These are phyloP conservation scores for Ajuga chamaepitys DNA, from an alignment of 257 asterid genomes.

Conservation along the genomic window DNA sequence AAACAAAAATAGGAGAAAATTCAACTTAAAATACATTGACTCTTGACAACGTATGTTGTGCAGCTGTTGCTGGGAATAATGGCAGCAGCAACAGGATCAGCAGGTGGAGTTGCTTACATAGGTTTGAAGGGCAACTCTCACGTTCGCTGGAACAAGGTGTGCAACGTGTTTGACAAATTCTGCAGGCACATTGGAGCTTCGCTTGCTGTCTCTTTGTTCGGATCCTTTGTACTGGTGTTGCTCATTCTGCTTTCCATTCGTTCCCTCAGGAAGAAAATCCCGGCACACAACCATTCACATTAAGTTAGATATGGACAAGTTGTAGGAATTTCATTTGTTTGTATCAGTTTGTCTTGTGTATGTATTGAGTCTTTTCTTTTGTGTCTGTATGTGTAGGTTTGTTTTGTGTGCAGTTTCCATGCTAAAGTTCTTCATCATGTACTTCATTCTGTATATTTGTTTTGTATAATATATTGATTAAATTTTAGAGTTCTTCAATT, in stretches of 20 bases:
- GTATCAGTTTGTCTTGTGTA: background rate
- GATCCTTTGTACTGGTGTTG: constrained; percentile 37
- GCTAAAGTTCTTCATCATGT: background rate
- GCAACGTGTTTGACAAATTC: constrained; percentile 37
- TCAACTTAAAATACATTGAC: too few species aligned
- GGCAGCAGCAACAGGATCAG: constrained; percentile 75
- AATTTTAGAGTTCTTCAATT: background rate
- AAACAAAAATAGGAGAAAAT: background rate
- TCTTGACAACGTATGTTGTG: constrained; percentile 4
- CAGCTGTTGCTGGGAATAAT: constrained; percentile 72
- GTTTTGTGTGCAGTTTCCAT: constrained; percentile 18
- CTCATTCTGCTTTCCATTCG: constrained; percentile 49
- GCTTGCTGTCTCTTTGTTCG: constrained; percentile 42
- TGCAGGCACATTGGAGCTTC: constrained; percentile 70
- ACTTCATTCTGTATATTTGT: constrained; percentile 8
- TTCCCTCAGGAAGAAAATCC: constrained; percentile 61
- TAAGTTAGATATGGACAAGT: background rate
- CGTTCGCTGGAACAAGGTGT: constrained; percentile 47
- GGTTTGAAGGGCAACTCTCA: constrained; percentile 67
- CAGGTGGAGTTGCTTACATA: constrained; percentile 68
- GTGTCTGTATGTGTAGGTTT: constrained; percentile 25
- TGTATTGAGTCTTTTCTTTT: background rate
- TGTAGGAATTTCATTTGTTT: background rate
- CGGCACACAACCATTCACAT: constrained; percentile 30
- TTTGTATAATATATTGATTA: background rate